Evolutionary conservation across 805 yeast genomes (phyloP), one percentile per base, ranked within the genome.

Genomic region (Candida parachauliodes): DNA sequence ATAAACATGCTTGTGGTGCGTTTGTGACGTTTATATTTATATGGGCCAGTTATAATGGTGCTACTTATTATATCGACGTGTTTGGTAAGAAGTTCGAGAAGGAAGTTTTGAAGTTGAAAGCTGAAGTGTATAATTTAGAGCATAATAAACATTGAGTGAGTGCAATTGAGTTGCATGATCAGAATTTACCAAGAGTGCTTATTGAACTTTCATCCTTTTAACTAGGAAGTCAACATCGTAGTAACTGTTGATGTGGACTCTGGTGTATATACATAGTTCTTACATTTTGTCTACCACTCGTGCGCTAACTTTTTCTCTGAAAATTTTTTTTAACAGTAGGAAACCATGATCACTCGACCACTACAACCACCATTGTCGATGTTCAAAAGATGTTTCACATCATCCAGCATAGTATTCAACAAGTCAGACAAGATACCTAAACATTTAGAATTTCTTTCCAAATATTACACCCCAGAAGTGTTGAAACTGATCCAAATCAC

Each of bases 1-100:
- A 80, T 55, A 81, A 82, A 50, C 60, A 64, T 30, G 75, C 85
- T 2, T 86, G 93, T 18, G 76, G 81, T 1, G 46, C 70, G 1
- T 89, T 88, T 52, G 71, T 91, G 45, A 60, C 77, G 2, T 70
- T 74, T 35, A 86, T 91, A n/a, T 88, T 89, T 49, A 57, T 80
- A 32, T 73, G 77, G 57, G 94, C 98, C 1, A 71, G 88, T 28
- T 88, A 83, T 57, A 89, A 93, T 48, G 98, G 98, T 20, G 98
- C 98, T 2, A 87, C 95, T 0, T 91, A 87, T 56, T 91, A 91
- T 57, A 73, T 93, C 40, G 98, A 91, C 51, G 82, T 83, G 35
- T 93, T 88, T 61, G 98, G 98, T 15, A 83, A 81, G 55, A 76
- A 89, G 46, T 81, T 88, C 52, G 95, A 88, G 52, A 86, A 83